phyloP scores from a whole-genome alignment of 495 filamentous ascomycete species.

The Aspergillus affinis region DNA sequence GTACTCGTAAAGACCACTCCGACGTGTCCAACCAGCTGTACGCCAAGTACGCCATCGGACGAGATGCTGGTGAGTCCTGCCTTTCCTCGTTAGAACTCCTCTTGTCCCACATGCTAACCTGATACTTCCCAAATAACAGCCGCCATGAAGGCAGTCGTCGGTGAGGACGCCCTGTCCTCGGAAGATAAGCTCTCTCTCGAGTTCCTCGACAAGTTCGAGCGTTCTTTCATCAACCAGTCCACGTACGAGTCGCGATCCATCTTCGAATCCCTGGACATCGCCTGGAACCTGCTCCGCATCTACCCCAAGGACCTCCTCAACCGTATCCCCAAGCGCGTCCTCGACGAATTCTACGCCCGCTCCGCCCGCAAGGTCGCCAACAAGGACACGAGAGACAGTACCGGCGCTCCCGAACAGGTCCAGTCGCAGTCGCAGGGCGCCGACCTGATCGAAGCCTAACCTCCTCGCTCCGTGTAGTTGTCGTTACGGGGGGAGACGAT shows the following conservation, averaged over 20 bases:
- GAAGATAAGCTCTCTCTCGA: constrained; percentile 98
- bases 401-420: constrained; percentile 47
- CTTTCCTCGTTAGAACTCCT: neutral
- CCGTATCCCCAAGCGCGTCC: constrained; percentile 89
- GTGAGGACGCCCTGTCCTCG: constrained; percentile 90
- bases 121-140: constrained; percentile 43
- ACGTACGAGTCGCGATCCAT: constrained; percentile 89
- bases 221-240: constrained; percentile 86
- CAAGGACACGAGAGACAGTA: constrained; percentile 74
- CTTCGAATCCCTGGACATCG: constrained; percentile 88
- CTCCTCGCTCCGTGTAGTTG: neutral
- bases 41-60: constrained; percentile 98
- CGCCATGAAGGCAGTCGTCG: constrained; percentile 98
- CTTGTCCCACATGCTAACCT: neutral
- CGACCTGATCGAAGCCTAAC: constrained; percentile 63
- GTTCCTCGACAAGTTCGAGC: constrained; percentile 98
- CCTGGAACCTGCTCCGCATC: constrained; percentile 93
- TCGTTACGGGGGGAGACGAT: neutral
- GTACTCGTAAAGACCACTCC: constrained; percentile 92
- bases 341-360: constrained; percentile 90
- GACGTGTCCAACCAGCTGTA: constrained; percentile 99
- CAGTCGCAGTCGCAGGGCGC: constrained; percentile 44
- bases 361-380: constrained; percentile 53
- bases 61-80: constrained; percentile 66
- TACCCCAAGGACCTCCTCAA: constrained; percentile 97